These are phyloP conservation scores for Phycomyces blakesleeanus DNA, from an alignment of 192 early-diverging fungal species.

Conservation along the genomic window DNA sequence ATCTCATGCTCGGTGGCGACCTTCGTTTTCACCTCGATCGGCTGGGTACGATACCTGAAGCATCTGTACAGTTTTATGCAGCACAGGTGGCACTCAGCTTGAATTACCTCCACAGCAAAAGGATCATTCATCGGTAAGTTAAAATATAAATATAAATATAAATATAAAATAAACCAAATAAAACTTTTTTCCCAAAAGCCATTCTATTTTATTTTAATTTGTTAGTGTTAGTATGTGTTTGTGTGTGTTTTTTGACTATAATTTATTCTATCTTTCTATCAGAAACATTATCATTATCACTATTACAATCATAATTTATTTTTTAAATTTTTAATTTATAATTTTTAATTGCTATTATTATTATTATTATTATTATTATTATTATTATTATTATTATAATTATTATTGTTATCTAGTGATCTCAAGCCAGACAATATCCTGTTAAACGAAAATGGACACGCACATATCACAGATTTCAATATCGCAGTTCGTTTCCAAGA, in stretches of 20 bases:
- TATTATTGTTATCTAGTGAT: constrained; percentile 55
- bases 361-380: background rate
- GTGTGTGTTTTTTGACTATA: too few relatives aligned
- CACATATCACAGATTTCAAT: constrained; percentile 84
- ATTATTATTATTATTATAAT: too few relatives aligned
- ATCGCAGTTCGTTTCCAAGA: constrained; percentile 71
- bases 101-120: constrained; percentile 61
- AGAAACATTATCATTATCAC: too few relatives aligned
- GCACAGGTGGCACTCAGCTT: constrained; percentile 67
- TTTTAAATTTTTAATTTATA: too few relatives aligned
- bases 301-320: constrained; percentile 1
- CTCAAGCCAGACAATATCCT: constrained; percentile 86
- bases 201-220: too few relatives aligned
- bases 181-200: too few relatives aligned
- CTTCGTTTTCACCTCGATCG: constrained; percentile 85
- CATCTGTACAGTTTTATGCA: constrained; percentile 62
- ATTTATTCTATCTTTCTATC: too few relatives aligned
- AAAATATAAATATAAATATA: background rate
- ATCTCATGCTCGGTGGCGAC: constrained; percentile 94
- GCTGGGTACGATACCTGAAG: constrained; percentile 61
- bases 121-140: constrained; percentile 65
- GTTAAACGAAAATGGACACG: constrained; percentile 73
- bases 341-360: too few relatives aligned
- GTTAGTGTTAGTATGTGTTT: too few relatives aligned
- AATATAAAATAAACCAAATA: too few relatives aligned